Base-by-base conservation (phyloP, 805 yeast species). In the Cyberlindnera nakhonratchasimensis region DNA sequence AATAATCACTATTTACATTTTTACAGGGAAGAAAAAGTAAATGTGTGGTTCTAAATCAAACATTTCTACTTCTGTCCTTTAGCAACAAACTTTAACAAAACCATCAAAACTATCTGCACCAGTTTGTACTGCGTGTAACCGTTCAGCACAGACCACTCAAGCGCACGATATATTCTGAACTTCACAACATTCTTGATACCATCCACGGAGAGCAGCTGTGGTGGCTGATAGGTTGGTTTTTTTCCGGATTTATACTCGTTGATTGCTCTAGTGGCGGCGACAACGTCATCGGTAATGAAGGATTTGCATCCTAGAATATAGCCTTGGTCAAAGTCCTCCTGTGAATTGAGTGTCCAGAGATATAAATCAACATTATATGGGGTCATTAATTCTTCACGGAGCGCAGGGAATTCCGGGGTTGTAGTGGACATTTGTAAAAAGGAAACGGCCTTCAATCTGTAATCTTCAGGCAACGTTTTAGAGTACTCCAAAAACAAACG, bases 391-490 rank as follows among this genome's bases (percentile, higher is more conserved):
- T 37, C 63, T n/a, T 68, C 52, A 38, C 59, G 33, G 2, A 49
- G 18, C 0, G 44, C 45, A 44, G 46, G 55, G 48, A 57, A 75
- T 56, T 46, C 68, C 49, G 40, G 51, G 4, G 64, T 69, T 77
- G 74, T 69, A 57, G 75, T 71, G 54, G 71, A 67, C 55, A 70
- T 54, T 67, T 63, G 38, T 26, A 66, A 57, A 11, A 67, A 39
- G 12, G 88, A 81, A 31, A 82, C 74, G 24, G 81, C 85, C 22
- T 70, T 67, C 40, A 80, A 68, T 59, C 75, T 79, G 52, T 68
- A 69, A 52, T 63, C 52, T 8, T 69, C 63, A 29, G 62, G 52
- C 14, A 69, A 48, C 33, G 63, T 48, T 32, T 61, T 49, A 21
- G 73, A 65, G 33, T 72, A 73, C 36, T 59, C 46, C 16, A 67